Evolutionary conservation across 164 flowering plant species (phyloP).

Genomic region (Protea cynaroides): DNA sequence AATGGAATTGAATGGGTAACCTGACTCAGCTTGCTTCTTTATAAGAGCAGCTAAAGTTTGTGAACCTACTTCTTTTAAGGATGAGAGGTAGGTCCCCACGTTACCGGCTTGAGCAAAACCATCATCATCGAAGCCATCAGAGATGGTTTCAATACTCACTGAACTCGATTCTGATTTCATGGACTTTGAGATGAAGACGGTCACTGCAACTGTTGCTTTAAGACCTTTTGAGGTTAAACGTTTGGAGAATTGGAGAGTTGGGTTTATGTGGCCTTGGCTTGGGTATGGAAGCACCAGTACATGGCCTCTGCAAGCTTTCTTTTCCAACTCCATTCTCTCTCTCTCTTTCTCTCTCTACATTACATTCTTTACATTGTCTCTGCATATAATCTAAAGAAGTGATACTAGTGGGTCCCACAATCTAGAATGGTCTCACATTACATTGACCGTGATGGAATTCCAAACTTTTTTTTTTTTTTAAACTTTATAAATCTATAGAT

Average conservation of each 20-base stretch:
- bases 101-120: too few relatives aligned
- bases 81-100: neutral
- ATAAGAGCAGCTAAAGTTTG: neutral
- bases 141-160: conserved; percentile 13
- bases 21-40: neutral
- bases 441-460: too few relatives aligned
- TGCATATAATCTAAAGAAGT: too few relatives aligned
- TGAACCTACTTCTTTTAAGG: neutral
- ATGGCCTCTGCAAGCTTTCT: conserved; percentile 8
- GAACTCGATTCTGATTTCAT: neutral
- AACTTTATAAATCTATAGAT: too few relatives aligned
- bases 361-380: too few relatives aligned
- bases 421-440: too few relatives aligned
- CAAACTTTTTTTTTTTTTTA: too few relatives aligned
- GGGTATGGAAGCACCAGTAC: conserved; percentile 23
- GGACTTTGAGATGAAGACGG: conserved; percentile 8
- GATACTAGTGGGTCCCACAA: too few relatives aligned
- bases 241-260: conserved; percentile 25
- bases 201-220: conserved; percentile 14
- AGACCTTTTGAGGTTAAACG: conserved; percentile 21
- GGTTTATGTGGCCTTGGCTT: conserved; percentile 29
- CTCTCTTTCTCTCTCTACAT: too few relatives aligned
- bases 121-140: conserved; percentile 8
- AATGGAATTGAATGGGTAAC: conserved; percentile 2
- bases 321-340: neutral